phyloP scores from a whole-genome alignment of 495 filamentous ascomycete species.

The Sordaria brevicollis region DNA sequence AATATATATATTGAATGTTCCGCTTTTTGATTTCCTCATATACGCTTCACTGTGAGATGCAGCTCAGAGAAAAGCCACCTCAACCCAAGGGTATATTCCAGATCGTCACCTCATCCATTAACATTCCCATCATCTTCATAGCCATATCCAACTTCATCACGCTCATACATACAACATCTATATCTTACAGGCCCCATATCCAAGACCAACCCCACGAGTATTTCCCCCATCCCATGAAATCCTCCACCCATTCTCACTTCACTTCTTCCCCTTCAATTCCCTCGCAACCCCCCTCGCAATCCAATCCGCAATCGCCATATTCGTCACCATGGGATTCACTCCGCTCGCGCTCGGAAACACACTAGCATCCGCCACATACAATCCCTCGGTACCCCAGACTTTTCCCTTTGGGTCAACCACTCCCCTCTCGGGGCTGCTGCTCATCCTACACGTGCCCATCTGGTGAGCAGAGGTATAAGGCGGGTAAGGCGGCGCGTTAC shows the following conservation, averaged over 20 bases:
- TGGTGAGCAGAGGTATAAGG: constrained; percentile 61
- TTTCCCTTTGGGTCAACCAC: constrained; percentile 67
- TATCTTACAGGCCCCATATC: background rate
- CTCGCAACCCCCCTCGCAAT: constrained; percentile 42
- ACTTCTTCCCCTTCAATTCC: constrained; percentile 19
- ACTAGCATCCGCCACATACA: constrained; percentile 80
- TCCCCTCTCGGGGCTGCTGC: constrained; percentile 41
- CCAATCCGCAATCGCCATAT: constrained; percentile 71
- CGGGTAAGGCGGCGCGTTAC: constrained; percentile 38
- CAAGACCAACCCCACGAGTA: background rate
- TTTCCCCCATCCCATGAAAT: background rate
- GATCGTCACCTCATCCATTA: background rate
- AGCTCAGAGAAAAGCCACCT: background rate
- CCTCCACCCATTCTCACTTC: background rate
- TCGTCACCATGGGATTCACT: constrained; percentile 93
- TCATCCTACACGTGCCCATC: constrained; percentile 88
- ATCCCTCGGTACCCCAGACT: constrained; percentile 63
- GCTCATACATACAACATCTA: background rate
- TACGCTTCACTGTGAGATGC: too few species aligned
- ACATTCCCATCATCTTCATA: background rate
- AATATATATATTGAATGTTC: background rate
- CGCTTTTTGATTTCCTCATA: background rate
- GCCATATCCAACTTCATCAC: background rate
- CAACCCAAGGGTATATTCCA: too few species aligned
- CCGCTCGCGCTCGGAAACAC: constrained; percentile 84